Evolutionary conservation across 1,284 basidiomycete species (phyloP), one percentile per base, ranked within the genome.

Genomic region (Thecaphora thlaspeos): DNA sequence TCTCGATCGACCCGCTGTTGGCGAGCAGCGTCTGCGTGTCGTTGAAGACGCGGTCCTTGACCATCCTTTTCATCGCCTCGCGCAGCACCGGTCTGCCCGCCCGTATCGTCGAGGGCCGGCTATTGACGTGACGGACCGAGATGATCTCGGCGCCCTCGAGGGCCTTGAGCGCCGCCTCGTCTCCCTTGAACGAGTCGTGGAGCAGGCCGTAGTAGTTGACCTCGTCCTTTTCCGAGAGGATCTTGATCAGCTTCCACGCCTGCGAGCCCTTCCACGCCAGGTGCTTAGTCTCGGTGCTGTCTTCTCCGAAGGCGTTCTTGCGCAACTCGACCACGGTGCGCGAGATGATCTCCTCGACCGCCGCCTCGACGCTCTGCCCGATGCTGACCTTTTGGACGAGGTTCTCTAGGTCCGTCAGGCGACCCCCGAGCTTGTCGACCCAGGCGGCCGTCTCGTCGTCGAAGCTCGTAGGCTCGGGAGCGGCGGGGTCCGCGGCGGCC

Each of bases 81-180:
- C 84, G 84, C 76, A 90, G 89, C 1, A 96, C 86, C 0, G 94
- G 94, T 76, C 89, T 91, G 32, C 94, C 94, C 0, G 94, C 90
- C 40, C 85, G 83, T 57, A 98, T 89, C 2, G 82, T 83, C 1
- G 88, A 86, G 1, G 91, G 88, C n/a, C 91, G 86, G 85, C 90
- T 90, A 55, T 92, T 86, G 37, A 83, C 77, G 15, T 88, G 89
- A 9, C 82, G 82, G 43, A 98, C 88, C 1, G 86, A 82, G 60
- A 97, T 90, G 46, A 97, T 79, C 67, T 96, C 93, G 5, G 88
- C 87, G 66, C 90, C 88, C 75, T 96, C 94, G 84, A 98, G 86
- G 23, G 84, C 85, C 61, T 90, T 84, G 58, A 98, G 77, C 4
- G 89, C 83, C 14, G 81, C 80, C 74, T 96, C 92, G 69, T 92